A percentile compares a stretch with the other conserved stretches of the same genome.
phyloP scores from a whole-genome alignment of 2,329 filamentous ascomycete species.

The Fusarium albosuccineum region DNA sequence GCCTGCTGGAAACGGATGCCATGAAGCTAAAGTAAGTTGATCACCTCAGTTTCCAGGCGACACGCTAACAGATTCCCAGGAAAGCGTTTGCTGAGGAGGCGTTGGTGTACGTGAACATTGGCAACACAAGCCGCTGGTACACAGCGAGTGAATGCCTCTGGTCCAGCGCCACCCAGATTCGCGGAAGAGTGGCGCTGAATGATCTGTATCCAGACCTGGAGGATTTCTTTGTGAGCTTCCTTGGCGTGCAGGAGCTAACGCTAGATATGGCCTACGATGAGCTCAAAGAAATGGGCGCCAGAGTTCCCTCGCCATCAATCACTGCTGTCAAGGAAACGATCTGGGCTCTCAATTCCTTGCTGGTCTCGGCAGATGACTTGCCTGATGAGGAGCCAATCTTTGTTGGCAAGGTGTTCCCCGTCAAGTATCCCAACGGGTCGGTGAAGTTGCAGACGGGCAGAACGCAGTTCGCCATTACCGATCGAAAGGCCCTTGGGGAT shows the following conservation, averaged over 20 bases:
- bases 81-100: slow-evolving; percentile 21
- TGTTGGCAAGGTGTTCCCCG: slow-evolving; percentile 37
- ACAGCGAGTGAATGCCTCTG: slow-evolving; percentile 50
- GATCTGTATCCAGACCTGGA: slow-evolving; percentile 47
- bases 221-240: slow-evolving; percentile 47
- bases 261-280: slow-evolving; percentile 50
- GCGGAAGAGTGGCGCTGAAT: slow-evolving; percentile 45
- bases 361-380: slow-evolving; percentile 17
- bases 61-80: slow-evolving; percentile 4
- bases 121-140: slow-evolving; percentile 44
- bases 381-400: slow-evolving; percentile 27
- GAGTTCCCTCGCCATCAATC: slow-evolving; percentile 11
- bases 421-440: slow-evolving; percentile 37
- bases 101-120: slow-evolving; percentile 26
- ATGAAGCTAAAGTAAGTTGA: slow-evolving; percentile 14
- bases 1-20: background rate
- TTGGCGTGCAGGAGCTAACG: slow-evolving; percentile 48
- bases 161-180: slow-evolving; percentile 49
- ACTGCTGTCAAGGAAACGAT: slow-evolving; percentile 49
- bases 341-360: slow-evolving; percentile 50
- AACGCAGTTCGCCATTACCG: slow-evolving; percentile 51
- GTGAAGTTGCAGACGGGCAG: slow-evolving; percentile 22
- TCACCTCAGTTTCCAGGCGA: accelerated
- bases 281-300: slow-evolving; percentile 39
- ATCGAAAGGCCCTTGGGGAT: slow-evolving; percentile 47